These are phyloP conservation scores for Malus hybrid DNA, from an alignment of 331 rosid species.

Conservation along the genomic window DNA sequence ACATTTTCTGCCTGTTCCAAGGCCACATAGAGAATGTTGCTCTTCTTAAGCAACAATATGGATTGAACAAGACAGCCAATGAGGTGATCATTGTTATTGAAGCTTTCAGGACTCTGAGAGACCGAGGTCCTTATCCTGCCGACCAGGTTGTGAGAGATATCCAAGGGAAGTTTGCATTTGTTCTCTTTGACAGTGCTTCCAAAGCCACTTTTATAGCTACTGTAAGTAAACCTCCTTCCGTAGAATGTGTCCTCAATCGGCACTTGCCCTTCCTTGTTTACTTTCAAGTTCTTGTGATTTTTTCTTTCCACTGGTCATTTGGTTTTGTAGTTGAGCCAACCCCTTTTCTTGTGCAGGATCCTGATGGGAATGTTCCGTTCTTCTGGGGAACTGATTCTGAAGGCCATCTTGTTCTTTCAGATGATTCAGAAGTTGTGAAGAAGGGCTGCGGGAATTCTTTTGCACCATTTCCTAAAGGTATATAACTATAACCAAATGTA, in stretches of 20 bases:
- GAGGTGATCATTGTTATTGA: conserved; percentile 80
- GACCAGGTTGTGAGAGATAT: conserved; percentile 95
- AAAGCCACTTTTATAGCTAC: conserved; percentile 55
- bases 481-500: conserved; percentile 15
- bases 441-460: conserved; percentile 87
- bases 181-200: conserved; percentile 67
- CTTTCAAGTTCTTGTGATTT: neutral
- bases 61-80: conserved; percentile 78
- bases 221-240: conserved; percentile 43
- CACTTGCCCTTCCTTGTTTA: neutral
- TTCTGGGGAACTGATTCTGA: conserved; percentile 96
- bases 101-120: conserved; percentile 89
- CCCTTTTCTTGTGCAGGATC: conserved; percentile 44
- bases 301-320: neutral
- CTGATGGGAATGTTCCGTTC: conserved; percentile 78
- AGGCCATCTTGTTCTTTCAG: conserved; percentile 75
- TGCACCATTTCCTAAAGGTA: conserved; percentile 98
- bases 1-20: conserved; percentile 93
- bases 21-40: conserved; percentile 89
- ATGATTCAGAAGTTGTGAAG: conserved; percentile 49
- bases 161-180: conserved; percentile 79
- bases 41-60: conserved; percentile 92
- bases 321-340: neutral
- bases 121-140: conserved; percentile 96
- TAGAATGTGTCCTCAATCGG: neutral